Conservation (phyloP, 495 filamentous ascomycete species). For the Letharia columbiana region DNA sequence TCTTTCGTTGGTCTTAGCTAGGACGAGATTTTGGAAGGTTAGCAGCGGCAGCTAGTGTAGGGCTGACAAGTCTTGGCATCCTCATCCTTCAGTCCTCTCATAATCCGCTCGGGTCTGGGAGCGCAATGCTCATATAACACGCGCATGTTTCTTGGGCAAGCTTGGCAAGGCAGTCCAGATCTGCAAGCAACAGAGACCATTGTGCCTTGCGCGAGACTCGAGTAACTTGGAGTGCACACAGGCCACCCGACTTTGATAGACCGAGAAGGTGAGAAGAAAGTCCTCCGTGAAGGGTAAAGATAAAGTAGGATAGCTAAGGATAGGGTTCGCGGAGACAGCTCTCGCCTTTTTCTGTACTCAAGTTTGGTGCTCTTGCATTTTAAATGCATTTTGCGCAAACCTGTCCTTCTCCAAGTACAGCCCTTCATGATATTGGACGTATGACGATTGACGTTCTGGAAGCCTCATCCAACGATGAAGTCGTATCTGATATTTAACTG, state of each 20-base stretch:
- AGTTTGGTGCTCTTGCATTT: background rate
- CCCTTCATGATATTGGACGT: background rate
- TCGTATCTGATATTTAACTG: background rate
- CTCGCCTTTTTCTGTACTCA: background rate
- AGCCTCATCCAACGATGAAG: background rate
- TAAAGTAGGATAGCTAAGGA: background rate
- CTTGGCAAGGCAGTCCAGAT: background rate
- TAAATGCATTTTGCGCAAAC: background rate
- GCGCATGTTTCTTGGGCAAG: background rate
- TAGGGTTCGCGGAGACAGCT: background rate
- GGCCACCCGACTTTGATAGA: too few species aligned
- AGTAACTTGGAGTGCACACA: background rate
- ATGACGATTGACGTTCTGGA: background rate
- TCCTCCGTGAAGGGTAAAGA: background rate
- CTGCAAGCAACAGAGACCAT: background rate
- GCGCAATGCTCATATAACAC: background rate
- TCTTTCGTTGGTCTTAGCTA: background rate
- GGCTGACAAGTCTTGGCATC: background rate
- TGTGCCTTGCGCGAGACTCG: background rate
- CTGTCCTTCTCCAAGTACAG: background rate
- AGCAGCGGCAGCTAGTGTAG: background rate
- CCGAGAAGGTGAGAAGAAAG: background rate
- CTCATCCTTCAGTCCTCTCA: too few species aligned
- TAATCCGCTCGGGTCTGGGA: too few species aligned
- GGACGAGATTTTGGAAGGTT: background rate